These are phyloP conservation scores for Pleurotus sapidus DNA, from an alignment of 768 basidiomycete genomes.

Conservation along the genomic window DNA sequence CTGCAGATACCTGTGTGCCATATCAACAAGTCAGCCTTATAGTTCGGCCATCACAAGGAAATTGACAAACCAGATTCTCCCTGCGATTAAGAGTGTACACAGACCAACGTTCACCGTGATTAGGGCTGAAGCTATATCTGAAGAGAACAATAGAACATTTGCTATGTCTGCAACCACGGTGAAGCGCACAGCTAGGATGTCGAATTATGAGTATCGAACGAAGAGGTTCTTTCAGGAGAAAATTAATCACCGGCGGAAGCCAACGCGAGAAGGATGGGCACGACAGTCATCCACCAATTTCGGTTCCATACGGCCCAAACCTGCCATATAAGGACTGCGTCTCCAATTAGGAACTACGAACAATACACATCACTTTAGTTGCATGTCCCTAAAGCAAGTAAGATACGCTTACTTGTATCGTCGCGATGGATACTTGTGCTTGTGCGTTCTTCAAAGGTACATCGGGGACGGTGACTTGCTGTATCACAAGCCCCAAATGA, in stretches of 20 bases:
- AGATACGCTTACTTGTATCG: not conserved
- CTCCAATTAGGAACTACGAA: slow-evolving; percentile 1
- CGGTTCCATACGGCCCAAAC: slow-evolving; percentile 5
- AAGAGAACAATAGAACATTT: not conserved
- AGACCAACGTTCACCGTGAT: slow-evolving; percentile 1
- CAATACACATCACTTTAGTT: not conserved
- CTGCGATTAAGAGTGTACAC: slow-evolving; percentile 2
- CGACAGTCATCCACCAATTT: slow-evolving; percentile 5
- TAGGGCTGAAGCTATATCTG: not conserved
- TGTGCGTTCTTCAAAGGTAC: slow-evolving; percentile 5
- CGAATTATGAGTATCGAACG: too few relatives aligned
- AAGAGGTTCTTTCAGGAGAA: too few relatives aligned
- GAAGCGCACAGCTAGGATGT: not conserved
- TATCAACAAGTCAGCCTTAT: not conserved
- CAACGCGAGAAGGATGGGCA: slow-evolving; percentile 1
- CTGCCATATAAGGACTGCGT: slow-evolving; percentile 5
- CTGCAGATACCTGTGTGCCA: not conserved
- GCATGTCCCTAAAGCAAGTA: too few relatives aligned
- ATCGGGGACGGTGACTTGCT: slow-evolving; percentile 4
- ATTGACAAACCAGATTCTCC: not conserved
- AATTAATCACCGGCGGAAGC: not conserved
- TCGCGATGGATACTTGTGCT: slow-evolving; percentile 5
- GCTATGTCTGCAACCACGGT: not conserved
- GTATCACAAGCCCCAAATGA: slow-evolving; percentile 7
- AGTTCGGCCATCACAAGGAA: not conserved